Percentiles rank a stretch among this genome's conserved stretches.
Conservation (phyloP, 495 filamentous ascomycete species). For the Coniosporium apollinis region DNA sequence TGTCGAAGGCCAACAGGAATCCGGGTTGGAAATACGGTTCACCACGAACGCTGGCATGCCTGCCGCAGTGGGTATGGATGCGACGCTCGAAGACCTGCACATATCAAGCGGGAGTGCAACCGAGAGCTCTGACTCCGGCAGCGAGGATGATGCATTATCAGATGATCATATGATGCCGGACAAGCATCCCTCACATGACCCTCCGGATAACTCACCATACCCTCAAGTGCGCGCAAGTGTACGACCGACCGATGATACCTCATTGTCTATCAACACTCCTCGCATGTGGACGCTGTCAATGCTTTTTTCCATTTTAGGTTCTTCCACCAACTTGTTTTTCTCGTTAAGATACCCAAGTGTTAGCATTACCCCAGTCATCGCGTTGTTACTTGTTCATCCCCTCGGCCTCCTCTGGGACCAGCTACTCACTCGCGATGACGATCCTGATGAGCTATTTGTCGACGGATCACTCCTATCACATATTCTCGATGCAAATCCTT, state of each 20-base stretch:
- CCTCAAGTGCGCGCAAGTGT: slow-evolving; percentile 56
- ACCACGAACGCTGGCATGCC: neutral
- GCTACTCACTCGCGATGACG: slow-evolving; percentile 41
- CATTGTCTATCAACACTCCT: slow-evolving; percentile 66
- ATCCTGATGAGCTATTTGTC: slow-evolving; percentile 43
- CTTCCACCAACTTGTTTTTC: slow-evolving; percentile 72
- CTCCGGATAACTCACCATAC: slow-evolving; percentile 43
- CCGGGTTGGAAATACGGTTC: neutral
- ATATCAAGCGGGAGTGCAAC: neutral
- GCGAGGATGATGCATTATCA: neutral
- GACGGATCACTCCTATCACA: slow-evolving; percentile 27
- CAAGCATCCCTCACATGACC: slow-evolving; percentile 30
- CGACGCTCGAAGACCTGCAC: neutral
- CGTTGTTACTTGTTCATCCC: slow-evolving; percentile 64
- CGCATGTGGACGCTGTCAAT: slow-evolving; percentile 74
- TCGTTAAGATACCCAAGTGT: slow-evolving; percentile 73
- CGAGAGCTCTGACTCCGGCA: neutral
- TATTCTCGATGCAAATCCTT: too few relatives aligned
- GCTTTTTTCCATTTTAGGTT: slow-evolving; percentile 63
- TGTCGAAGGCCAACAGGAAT: neutral
- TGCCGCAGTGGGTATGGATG: neutral
- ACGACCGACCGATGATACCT: slow-evolving; percentile 50
- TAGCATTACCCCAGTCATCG: slow-evolving; percentile 71
- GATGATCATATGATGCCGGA: slow-evolving; percentile 1
- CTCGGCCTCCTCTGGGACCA: slow-evolving; percentile 65